A percentile compares a stretch with the other conserved stretches of the same genome.
These are phyloP conservation scores for Limnomonas spitsbergensis DNA, from an alignment of 139 green algal species.

Conservation along the genomic window DNA sequence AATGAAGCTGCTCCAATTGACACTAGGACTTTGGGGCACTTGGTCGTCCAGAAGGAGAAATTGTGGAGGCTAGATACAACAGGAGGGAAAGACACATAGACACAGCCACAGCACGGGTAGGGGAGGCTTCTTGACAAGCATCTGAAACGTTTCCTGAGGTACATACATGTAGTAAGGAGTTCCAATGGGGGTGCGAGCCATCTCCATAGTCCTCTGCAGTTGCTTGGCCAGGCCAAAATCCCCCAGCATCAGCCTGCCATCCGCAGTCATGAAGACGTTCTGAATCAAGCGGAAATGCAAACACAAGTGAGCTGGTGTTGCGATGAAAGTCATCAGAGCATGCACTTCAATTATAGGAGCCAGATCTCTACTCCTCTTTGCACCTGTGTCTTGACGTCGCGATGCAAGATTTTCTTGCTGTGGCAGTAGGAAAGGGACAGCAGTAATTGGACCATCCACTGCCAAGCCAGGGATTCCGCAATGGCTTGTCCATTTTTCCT, in stretches of 20 bases:
- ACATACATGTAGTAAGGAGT: slow-evolving; percentile 55
- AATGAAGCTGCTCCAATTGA: background rate
- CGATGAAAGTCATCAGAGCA: too few relatives aligned
- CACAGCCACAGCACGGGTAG: background rate
- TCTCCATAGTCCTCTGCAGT: slow-evolving; percentile 21
- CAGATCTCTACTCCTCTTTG: too few relatives aligned
- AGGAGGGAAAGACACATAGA: background rate
- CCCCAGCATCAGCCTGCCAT: slow-evolving; percentile 45
- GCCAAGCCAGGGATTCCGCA: slow-evolving; percentile 29
- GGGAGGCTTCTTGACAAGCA: too few relatives aligned
- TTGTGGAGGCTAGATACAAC: background rate
- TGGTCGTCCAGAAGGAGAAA: background rate
- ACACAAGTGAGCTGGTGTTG: too few relatives aligned
- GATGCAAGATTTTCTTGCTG: slow-evolving; percentile 47
- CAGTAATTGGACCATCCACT: slow-evolving; percentile 44
- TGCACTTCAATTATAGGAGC: too few relatives aligned
- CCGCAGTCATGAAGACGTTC: slow-evolving; percentile 41
- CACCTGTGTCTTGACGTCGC: slow-evolving; percentile 48
- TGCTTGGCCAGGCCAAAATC: slow-evolving; percentile 49
- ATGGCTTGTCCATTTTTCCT: slow-evolving; percentile 8
- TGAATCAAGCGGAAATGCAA: too few relatives aligned
- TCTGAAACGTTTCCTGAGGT: too few relatives aligned
- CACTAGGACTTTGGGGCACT: background rate
- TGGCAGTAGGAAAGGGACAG: slow-evolving; percentile 44
- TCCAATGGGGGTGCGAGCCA: slow-evolving; percentile 49